Base-by-base conservation (phyloP, 2,329 filamentous ascomycete genomes). In the Chrysoporthe austroafricana region DNA sequence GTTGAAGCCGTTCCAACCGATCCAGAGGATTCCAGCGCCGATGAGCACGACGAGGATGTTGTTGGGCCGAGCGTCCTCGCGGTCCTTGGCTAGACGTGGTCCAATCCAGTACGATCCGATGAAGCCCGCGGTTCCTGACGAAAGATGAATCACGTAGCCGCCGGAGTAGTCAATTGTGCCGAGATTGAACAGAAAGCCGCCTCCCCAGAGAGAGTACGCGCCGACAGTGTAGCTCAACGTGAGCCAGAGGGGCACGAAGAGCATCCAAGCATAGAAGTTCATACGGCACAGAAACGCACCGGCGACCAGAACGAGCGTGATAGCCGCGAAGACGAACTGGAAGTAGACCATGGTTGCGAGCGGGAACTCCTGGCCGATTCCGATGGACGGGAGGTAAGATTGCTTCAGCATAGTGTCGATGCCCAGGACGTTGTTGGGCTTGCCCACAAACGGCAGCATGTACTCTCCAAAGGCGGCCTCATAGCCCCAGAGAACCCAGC, bases 1-100 rank as follows among this genome's bases (percentile, higher is more conserved):
- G 69, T 84, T 85, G 77, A 84, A 85, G 52, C 83, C 83, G 72
- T 84, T 84, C 83, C 83, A 85, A 68, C 83, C 82, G 36, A 83
- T 77, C 83, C 82, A 85, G 44, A 85, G 79, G 46, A 85, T 81
- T 21, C 82, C 83, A 1, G 82, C 82, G 34, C 83, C 83, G 42
- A 82, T 76, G 63, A 84, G 74, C 39, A 82, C 78, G 11, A 79
- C 73, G 16, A 81, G 72, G 60, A 84, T 75, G 71, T 84, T 84
- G 76, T 83, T 83, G 3, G 83, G 83, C n/a, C 78, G 76, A 50
- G 78, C 77, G 56, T 82, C 79, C 57, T 80, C 78, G 13, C 81
- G 79, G 70, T 84, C 83, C 36, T 75, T 73, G 64, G 78, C 76
- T 36, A 83, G 73, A 42, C 83, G 78, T 0, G 82, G 82, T 3